A percentile compares a stretch with the other conserved stretches of the same genome.
Conservation (phyloP, 1,284 basidiomycete species). For the Thelephora terrestris region DNA sequence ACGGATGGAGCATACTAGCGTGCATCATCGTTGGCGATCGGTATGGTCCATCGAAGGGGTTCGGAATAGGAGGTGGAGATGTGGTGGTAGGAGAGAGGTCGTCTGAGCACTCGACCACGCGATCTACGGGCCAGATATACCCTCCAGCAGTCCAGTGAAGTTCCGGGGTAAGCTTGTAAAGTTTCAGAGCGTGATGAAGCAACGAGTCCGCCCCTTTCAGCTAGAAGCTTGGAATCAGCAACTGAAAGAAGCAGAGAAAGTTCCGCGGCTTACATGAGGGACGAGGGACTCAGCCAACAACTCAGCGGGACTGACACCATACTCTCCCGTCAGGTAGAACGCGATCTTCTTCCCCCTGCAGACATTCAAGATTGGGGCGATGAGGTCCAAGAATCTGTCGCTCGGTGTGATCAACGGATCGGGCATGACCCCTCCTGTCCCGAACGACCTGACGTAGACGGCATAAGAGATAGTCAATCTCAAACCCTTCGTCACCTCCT, state of each 20-base stretch:
- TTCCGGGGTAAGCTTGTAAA: slow-evolving; percentile 63
- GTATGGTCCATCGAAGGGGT: not conserved
- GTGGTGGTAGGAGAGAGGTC: slow-evolving; percentile 29
- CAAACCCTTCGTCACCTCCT: slow-evolving; percentile 59
- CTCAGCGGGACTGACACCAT: slow-evolving; percentile 64
- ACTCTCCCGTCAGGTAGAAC: slow-evolving; percentile 60
- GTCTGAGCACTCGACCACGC: slow-evolving; percentile 50
- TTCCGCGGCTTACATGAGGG: slow-evolving; percentile 43
- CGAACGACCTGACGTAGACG: slow-evolving; percentile 58
- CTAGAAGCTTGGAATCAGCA: slow-evolving; percentile 26
- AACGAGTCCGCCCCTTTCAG: slow-evolving; percentile 68
- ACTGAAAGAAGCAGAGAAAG: slow-evolving; percentile 1
- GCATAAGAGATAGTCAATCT: slow-evolving; percentile 60
- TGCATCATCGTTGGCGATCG: slow-evolving; percentile 14
- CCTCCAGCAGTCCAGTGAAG: slow-evolving; percentile 73
- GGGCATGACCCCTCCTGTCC: slow-evolving; percentile 38
- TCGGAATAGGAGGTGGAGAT: slow-evolving; percentile 9
- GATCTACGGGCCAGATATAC: slow-evolving; percentile 68
- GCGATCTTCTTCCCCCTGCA: slow-evolving; percentile 60
- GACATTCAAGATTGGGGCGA: slow-evolving; percentile 60
- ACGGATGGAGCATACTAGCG: slow-evolving; percentile 19
- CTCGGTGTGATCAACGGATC: slow-evolving; percentile 61
- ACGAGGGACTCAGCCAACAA: slow-evolving; percentile 59
- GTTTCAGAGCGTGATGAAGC: slow-evolving; percentile 63
- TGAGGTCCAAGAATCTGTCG: slow-evolving; percentile 58